Base-by-base conservation (phyloP, 768 basidiomycete species). In the Serpula lacrymans region DNA sequence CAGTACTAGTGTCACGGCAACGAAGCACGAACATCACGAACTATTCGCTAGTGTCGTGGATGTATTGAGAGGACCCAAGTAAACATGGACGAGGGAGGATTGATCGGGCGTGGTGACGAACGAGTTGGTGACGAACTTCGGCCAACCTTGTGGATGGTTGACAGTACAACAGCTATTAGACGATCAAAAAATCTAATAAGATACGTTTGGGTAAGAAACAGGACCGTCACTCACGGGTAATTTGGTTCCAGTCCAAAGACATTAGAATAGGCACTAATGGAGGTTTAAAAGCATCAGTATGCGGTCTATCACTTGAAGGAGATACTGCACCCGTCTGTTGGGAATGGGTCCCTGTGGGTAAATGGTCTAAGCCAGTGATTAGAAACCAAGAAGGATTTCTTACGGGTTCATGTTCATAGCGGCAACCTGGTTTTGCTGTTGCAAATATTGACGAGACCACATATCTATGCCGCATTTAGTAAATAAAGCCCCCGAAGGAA, bases 371-470 rank as follows among this genome's bases (percentile, higher is more conserved):
- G n/a, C 34, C n/a, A 34, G 25, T n/a, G n/a, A 46, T 13, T 29
- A 26, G 12, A 36, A 31, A 16, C n/a, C 27, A 32, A 21, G 16
- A 11, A 46, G 13, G 20, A 13, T 10, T 24, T 5, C 67, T 48
- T 31, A 72, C 72, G 67, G 70, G 13, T 60, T 70, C 76, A 77
- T 78, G 48, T 77, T 77, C 56, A 71, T 68, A 12, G 74, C 65
- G 1, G 71, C 72, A 27, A 79, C 70, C 49, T 79, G 77, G 47
- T 77, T 80, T 52, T 75, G 71, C 48, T 79, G 71, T 44, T 79
- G 78, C 12, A 78, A 57, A 48, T 79, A 80, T 52, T 79, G 77
- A 11, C 74, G 63, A 1, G 74, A 69, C 76, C 74, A 78, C 72
- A 79, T 78, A 49, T 71, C 75, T 76, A 32, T 34, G 37, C n/a